phyloP scores from a whole-genome alignment of 2,329 filamentous ascomycete species.

The Didymella segeticola region DNA sequence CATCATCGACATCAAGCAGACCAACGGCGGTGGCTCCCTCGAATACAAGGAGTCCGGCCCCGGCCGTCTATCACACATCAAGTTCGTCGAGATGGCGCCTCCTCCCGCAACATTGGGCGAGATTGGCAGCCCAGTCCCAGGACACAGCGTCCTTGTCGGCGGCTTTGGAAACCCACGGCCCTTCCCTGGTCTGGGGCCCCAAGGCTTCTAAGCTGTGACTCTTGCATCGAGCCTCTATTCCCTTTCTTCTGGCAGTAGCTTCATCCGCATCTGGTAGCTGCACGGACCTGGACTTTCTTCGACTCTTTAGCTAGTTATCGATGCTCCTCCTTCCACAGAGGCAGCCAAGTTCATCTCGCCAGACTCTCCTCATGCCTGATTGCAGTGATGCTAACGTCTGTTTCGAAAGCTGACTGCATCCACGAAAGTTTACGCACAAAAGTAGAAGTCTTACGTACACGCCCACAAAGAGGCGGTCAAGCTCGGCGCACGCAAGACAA shows the following conservation, averaged over 20 bases:
- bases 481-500: not conserved
- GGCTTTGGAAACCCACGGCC: conserved; percentile 35
- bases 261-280: conserved; percentile 23
- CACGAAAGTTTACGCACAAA: conserved; percentile 2
- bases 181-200: conserved; percentile 44
- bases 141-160: conserved; percentile 50
- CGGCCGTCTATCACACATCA: conserved; percentile 50
- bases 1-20: conserved; percentile 83
- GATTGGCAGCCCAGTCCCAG: conserved; percentile 56
- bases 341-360: conserved; percentile 31
- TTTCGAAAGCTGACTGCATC: not conserved
- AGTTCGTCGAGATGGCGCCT: conserved; percentile 49
- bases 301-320: conserved; percentile 25
- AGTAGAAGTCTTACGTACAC: conserved; percentile 12
- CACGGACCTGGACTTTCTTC: conserved; percentile 19
- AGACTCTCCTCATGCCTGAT: not conserved
- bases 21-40: conserved; percentile 85
- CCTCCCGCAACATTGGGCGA: conserved; percentile 50
- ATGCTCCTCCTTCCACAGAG: conserved; percentile 23
- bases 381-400: not conserved
- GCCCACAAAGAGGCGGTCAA: conserved; percentile 17
- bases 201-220: conserved; percentile 38
- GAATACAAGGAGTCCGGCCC: conserved; percentile 65
- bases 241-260: conserved; percentile 19
- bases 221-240: conserved; percentile 8